These are phyloP conservation scores for Zygosaccharomyces pseudobailii DNA, from an alignment of 1,139 yeast species.

Conservation along the genomic window DNA sequence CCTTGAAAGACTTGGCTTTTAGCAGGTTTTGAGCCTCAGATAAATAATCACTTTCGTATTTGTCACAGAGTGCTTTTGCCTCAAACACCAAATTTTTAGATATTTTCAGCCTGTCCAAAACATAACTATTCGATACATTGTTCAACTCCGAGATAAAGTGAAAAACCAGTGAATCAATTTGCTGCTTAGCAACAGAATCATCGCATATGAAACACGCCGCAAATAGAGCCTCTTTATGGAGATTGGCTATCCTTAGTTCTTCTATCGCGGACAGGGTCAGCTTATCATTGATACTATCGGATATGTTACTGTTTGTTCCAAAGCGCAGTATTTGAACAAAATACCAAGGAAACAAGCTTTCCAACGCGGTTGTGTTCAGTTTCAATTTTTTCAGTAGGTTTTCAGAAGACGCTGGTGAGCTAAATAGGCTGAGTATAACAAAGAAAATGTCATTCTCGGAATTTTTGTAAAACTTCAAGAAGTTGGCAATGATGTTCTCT, in stretches of 20 bases:
- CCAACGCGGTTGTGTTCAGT: conserved; percentile 21
- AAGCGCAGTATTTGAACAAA: conserved; percentile 42
- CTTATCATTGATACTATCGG: conserved; percentile 37
- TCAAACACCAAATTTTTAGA: conserved; percentile 47
- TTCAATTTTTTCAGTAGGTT: conserved; percentile 23
- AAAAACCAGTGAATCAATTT: conserved; percentile 45
- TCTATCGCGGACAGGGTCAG: conserved; percentile 49
- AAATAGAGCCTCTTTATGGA: conserved; percentile 58
- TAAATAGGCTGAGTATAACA: conserved; percentile 42
- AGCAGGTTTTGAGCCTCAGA: conserved; percentile 59
- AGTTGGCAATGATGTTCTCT: conserved; percentile 34
- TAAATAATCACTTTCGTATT: conserved; percentile 42
- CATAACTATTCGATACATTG: conserved; percentile 27
- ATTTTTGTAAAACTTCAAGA: conserved; percentile 30
- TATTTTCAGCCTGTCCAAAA: conserved; percentile 40
- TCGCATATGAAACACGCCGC: conserved; percentile 50
- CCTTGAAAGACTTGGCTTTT: conserved; percentile 54
- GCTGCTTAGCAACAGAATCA: conserved; percentile 40
- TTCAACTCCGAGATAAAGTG: conserved; percentile 44
- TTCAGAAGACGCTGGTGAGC: conserved; percentile 34
- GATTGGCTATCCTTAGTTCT: conserved; percentile 45
- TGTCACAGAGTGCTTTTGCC: conserved; percentile 45
- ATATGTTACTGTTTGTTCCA: conserved; percentile 24
- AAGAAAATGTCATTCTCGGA: conserved; percentile 29
- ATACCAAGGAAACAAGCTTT: conserved; percentile 52